These are phyloP conservation scores for Fusarium cyanostomum DNA, from an alignment of 2,329 filamentous ascomycete genomes.

Conservation along the genomic window DNA sequence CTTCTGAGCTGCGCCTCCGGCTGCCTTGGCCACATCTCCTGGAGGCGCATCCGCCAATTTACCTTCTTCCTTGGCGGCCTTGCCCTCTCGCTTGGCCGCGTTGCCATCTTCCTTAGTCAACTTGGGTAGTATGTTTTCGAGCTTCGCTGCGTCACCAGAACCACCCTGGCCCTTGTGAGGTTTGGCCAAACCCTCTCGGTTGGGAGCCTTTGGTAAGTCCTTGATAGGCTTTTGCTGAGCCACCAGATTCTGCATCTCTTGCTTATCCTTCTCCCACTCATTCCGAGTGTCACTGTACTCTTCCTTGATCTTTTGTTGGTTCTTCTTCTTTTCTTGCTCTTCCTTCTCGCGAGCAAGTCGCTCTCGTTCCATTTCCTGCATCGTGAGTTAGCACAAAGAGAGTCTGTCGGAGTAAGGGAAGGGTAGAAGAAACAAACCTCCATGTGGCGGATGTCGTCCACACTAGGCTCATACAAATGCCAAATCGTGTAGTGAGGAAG, in stretches of 20 bases:
- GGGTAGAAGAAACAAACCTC: conserved; percentile 62
- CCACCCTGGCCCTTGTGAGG: conserved; percentile 23
- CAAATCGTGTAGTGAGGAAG: conserved; percentile 98
- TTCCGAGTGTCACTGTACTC: conserved; percentile 78
- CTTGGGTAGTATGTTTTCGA: conserved; percentile 11
- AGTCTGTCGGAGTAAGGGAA: not conserved
- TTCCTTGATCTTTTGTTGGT: conserved; percentile 76
- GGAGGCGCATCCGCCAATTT: conserved; percentile 15
- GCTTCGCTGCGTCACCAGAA: conserved; percentile 21
- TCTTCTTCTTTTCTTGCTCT: conserved; percentile 72
- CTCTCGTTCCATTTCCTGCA: conserved; percentile 90
- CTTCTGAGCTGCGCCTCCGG: conserved; percentile 16
- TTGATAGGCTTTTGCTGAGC: conserved; percentile 32
- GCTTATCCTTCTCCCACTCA: conserved; percentile 93
- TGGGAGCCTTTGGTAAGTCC: conserved; percentile 26
- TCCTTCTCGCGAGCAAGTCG: conserved; percentile 81
- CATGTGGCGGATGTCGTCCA: conserved; percentile 98
- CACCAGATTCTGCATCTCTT: conserved; percentile 74
- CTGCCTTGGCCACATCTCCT: conserved; percentile 17
- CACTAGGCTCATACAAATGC: conserved; percentile 99
- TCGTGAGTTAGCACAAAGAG: conserved; percentile 23
- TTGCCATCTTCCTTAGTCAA: not conserved
- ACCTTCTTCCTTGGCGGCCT: conserved; percentile 13
- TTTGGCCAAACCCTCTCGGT: conserved; percentile 24
- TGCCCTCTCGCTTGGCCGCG: conserved; percentile 8